These are phyloP conservation scores for Beta corolliflora DNA, from an alignment of 179 eudicot genomes.

Conservation along the genomic window DNA sequence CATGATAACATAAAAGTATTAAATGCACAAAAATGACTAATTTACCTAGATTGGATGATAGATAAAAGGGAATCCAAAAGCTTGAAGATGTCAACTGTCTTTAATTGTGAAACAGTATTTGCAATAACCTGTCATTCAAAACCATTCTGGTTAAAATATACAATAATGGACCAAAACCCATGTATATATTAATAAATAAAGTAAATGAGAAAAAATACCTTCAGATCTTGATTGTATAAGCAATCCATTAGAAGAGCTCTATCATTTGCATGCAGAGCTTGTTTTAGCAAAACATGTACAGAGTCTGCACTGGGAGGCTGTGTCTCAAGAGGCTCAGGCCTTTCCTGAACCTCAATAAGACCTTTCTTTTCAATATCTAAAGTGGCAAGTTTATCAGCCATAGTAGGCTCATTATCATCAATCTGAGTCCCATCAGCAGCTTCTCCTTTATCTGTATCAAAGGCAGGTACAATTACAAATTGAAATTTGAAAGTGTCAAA, in stretches of 20 bases:
- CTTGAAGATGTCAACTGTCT: conserved; percentile 68
- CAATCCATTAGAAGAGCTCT: conserved; percentile 66
- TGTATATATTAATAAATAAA: not conserved
- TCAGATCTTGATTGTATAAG: conserved; percentile 71
- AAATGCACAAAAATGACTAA: not conserved
- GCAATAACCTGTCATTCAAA: conserved; percentile 59
- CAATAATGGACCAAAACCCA: not conserved
- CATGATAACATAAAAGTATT: not conserved
- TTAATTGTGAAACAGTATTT: conserved; percentile 64
- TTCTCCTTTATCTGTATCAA: conserved; percentile 40
- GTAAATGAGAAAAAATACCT: conserved; percentile 36
- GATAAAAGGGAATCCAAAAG: conserved; percentile 65
- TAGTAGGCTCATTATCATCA: conserved; percentile 72
- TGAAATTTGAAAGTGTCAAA: not conserved
- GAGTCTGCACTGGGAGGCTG: conserved; percentile 86
- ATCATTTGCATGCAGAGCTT: conserved; percentile 84
- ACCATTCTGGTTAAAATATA: not conserved
- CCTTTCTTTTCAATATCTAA: conserved; percentile 43
- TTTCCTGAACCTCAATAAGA: conserved; percentile 34
- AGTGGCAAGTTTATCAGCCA: conserved; percentile 79
- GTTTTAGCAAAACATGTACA: conserved; percentile 74
- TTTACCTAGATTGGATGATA: conserved; percentile 67
- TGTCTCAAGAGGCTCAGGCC: conserved; percentile 30
- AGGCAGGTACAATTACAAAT: not conserved
- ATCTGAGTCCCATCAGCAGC: conserved; percentile 42